Evolutionary conservation across 2,329 filamentous ascomycete species (phyloP), one percentile per base, ranked within the genome.

Genomic region (Emydomyces testavorans): DNA sequence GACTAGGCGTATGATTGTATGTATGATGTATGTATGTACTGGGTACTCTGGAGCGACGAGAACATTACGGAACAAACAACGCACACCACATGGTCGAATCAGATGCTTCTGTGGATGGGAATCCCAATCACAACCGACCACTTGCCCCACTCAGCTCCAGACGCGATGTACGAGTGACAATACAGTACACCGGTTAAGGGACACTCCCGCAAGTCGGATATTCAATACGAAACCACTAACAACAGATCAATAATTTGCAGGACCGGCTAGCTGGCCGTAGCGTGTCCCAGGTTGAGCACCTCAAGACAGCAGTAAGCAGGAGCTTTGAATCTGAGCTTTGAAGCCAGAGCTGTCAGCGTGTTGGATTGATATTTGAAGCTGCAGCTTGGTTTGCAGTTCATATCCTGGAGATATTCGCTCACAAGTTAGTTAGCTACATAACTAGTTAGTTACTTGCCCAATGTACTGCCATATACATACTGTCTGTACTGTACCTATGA

Each of bases 261-360:
- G 43, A 46, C 43, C 43, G 16, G 43, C 43, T 38, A 46, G 11
- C 23, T 28, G 32, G 32, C 43, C 18, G 34, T 46, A 46, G 43
- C 43, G 43, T 46, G 43, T 46, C 43, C 43, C 43, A 46, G 43
- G 43, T 37, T 46, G 43, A 46, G 43, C 43, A 46, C 43, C 34
- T n/a, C 31, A 29, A 45, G 31, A 46, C 10, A 46, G 13, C 11
- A 24, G 11, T 21, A 20, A 38, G 34, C 18, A 43, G 2, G 18
- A 34, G 29, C 28, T 24, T 43, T 20, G 10, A 31, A n/a, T 11
- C n/a, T 3, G 40, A 34, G 28, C 40, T 43, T 15, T n/a, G 29
- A 23, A 34, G 26, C 29, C 26, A 43, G 18, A 43, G 40, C 40
- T 34, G 29, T 43, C 18, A 18, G 32, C 40, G 20, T 43, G 40